Conservation (phyloP, 139 green algal genomes). For the Chlamydomonas asymmetrica region DNA sequence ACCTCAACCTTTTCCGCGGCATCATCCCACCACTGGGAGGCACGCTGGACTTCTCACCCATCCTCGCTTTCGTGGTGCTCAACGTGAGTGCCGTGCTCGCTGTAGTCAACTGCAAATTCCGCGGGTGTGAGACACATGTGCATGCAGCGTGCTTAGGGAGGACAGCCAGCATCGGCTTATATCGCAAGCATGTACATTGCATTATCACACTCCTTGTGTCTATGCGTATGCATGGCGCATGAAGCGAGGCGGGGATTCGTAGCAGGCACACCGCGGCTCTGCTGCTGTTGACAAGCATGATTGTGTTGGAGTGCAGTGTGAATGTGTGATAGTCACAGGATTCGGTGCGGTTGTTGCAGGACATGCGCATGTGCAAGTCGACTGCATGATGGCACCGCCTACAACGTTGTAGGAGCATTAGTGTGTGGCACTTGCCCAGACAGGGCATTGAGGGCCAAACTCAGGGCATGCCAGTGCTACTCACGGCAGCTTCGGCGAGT, state of each 20-base stretch:
- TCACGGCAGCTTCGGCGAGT: background rate
- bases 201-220: background rate
- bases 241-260: too few relatives aligned
- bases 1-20: slow-evolving; percentile 97
- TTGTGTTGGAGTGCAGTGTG: too few relatives aligned
- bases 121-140: background rate
- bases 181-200: background rate
- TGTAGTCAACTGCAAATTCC: background rate
- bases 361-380: background rate
- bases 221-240: background rate
- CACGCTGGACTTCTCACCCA: slow-evolving; percentile 93
- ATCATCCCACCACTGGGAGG: slow-evolving; percentile 94
- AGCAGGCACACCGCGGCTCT: too few relatives aligned
- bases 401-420: background rate
- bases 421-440: background rate
- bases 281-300: too few relatives aligned
- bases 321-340: too few relatives aligned
- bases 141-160: background rate
- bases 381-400: background rate
- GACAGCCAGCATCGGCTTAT: background rate
- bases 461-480: background rate
- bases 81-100: slow-evolving; percentile 62
- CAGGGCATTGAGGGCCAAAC: background rate
- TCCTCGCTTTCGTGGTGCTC: slow-evolving; percentile 94
- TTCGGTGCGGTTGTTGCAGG: too few relatives aligned